These are phyloP conservation scores for Strombidium stylifer DNA, from an alignment of 73 alveolate species.

Conservation along the genomic window DNA sequence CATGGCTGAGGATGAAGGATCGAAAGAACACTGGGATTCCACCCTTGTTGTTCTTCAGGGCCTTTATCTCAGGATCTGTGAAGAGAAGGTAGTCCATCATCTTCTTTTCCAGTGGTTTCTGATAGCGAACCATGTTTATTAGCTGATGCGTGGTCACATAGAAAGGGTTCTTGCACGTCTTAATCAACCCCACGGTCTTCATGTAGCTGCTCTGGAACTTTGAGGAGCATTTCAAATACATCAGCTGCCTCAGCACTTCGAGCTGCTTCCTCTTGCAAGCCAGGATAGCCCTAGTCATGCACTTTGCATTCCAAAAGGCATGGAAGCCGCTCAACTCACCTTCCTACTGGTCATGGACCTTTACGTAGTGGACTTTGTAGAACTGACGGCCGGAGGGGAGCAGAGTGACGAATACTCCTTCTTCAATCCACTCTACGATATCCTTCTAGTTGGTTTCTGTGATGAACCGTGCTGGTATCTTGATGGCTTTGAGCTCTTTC, in stretches of 20 bases:
- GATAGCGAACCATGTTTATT: neutral
- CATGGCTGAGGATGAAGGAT: constrained; percentile 13
- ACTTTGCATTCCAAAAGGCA: constrained; percentile 26
- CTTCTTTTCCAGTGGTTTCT: constrained; percentile 26
- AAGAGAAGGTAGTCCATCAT: constrained; percentile 11
- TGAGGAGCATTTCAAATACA: too few relatives aligned
- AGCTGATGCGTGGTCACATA: constrained; percentile 17
- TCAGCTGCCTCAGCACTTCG: too few relatives aligned
- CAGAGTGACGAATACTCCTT: too few relatives aligned
- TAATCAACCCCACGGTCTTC: too few relatives aligned
- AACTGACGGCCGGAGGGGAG: too few relatives aligned
- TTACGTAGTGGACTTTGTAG: constrained; percentile 7
- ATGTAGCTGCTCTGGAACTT: too few relatives aligned
- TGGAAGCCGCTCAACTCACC: constrained; percentile 39
- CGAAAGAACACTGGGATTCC: constrained; percentile 1
- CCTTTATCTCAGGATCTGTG: constrained; percentile 3
- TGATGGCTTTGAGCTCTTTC: too few relatives aligned
- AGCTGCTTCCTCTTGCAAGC: too few relatives aligned
- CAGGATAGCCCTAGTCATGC: constrained; percentile 19
- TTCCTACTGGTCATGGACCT: constrained; percentile 3
- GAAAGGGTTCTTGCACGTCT: constrained; percentile 11
- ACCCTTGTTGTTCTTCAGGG: neutral
- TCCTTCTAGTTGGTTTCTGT: too few relatives aligned
- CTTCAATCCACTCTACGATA: too few relatives aligned
- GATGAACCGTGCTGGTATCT: too few relatives aligned